Evolutionary conservation across 768 basidiomycete species (phyloP).

Genomic region (Mycena floridula): DNA sequence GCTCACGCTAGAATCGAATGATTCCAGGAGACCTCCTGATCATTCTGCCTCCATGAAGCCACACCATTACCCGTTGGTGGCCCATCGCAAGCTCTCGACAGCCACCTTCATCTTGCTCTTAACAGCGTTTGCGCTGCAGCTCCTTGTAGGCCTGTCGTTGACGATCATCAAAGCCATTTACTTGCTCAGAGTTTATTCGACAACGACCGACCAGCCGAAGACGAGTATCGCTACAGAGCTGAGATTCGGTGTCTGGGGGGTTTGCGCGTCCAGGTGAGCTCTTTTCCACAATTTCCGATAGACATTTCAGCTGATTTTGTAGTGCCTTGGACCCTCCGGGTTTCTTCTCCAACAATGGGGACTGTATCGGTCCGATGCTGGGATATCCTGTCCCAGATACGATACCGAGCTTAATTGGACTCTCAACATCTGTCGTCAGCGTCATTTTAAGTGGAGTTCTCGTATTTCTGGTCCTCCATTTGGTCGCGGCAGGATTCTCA

Average conservation of each 20-base stretch:
- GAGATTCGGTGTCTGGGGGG: constrained; percentile 79
- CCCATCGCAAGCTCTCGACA: constrained; percentile 41
- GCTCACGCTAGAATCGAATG: too few relatives aligned
- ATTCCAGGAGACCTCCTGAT: too few relatives aligned
- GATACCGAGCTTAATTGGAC: constrained; percentile 33
- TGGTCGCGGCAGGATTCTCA: constrained; percentile 54
- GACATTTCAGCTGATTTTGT: background rate
- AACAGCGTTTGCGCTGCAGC: constrained; percentile 61
- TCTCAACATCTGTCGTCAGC: constrained; percentile 37
- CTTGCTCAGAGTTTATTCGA: constrained; percentile 43
- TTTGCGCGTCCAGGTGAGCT: constrained; percentile 56
- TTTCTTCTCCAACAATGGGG: constrained; percentile 30
- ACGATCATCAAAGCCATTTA: constrained; percentile 71
- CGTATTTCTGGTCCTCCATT: constrained; percentile 61
- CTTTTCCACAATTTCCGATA: background rate
- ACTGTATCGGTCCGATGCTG: constrained; percentile 58
- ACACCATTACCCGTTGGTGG: constrained; percentile 33
- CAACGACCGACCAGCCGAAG: constrained; percentile 21
- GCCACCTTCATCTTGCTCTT: constrained; percentile 46
- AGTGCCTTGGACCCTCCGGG: constrained; percentile 29
- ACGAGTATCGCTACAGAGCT: constrained; percentile 55
- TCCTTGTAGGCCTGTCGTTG: constrained; percentile 70
- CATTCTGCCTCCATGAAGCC: constrained; percentile 9
- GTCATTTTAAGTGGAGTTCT: constrained; percentile 45
- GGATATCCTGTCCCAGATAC: constrained; percentile 60